phyloP scores from a whole-genome alignment of 805 yeast species.

The Candida rishiriensis region DNA sequence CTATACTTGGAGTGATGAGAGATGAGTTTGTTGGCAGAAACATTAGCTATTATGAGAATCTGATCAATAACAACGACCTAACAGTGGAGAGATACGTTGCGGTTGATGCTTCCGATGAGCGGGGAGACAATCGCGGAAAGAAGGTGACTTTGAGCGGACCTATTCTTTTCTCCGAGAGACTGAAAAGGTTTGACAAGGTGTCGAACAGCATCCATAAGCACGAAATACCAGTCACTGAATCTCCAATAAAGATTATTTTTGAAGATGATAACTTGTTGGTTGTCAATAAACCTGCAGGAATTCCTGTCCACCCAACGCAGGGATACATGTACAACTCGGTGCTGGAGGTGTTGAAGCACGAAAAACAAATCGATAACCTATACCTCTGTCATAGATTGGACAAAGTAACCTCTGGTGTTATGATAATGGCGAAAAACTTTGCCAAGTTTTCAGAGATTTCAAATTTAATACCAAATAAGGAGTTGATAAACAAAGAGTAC shows the following conservation, averaged over 20 bases:
- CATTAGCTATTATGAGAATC: constrained; percentile 4
- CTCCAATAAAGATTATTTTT: constrained; percentile 25
- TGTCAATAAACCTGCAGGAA: constrained; percentile 47
- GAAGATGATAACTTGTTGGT: constrained; percentile 38
- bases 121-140: not conserved
- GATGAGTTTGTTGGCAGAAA: constrained; percentile 15
- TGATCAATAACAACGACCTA: constrained; percentile 12
- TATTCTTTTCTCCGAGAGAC: constrained; percentile 7
- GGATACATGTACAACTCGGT: constrained; percentile 40
- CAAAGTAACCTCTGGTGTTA: constrained; percentile 47
- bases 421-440: constrained; percentile 37
- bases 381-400: constrained; percentile 46
- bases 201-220: constrained; percentile 38
- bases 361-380: constrained; percentile 14
- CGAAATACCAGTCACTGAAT: constrained; percentile 37
- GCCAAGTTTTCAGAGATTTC: not conserved
- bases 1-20: constrained; percentile 11
- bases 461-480: not conserved
- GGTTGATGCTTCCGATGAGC: too few species aligned
- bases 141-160: constrained; percentile 5
- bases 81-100: constrained; percentile 6
- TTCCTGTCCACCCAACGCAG: constrained; percentile 52
- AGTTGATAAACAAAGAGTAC: constrained; percentile 31
- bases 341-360: constrained; percentile 37
- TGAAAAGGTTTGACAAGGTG: constrained; percentile 18